phyloP scores from a whole-genome alignment of 2,329 filamentous ascomycete species.

The Epichloe typhina region DNA sequence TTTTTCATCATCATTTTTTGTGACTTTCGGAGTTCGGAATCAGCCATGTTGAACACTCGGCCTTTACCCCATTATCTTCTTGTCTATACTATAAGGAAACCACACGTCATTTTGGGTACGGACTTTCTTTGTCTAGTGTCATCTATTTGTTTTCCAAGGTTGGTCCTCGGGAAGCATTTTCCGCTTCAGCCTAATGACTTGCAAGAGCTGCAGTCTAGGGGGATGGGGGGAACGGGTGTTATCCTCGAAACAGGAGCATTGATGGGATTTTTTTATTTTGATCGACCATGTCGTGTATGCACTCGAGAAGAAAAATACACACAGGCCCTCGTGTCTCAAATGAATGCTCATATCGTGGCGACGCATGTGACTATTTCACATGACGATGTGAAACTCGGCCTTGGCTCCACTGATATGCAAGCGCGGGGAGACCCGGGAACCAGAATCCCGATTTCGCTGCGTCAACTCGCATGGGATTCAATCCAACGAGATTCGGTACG shows the following conservation, averaged over 20 bases:
- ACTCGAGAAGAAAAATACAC: too few relatives aligned
- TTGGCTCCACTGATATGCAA: background rate
- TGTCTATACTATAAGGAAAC: too few relatives aligned
- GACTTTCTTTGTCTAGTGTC: background rate
- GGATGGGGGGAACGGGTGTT: too few relatives aligned
- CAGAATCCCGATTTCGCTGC: background rate
- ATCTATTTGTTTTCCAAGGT: background rate
- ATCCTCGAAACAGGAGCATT: too few relatives aligned
- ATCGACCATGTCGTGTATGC: too few relatives aligned
- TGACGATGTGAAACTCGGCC: background rate
- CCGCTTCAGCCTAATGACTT: background rate
- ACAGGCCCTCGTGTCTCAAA: too few relatives aligned
- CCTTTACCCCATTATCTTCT: too few relatives aligned
- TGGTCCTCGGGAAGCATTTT: too few relatives aligned
- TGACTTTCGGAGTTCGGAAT: background rate
- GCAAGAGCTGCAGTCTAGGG: conserved; percentile 3
- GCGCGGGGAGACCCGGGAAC: background rate
- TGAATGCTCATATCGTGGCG: too few relatives aligned
- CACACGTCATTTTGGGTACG: too few relatives aligned
- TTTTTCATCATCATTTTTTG: background rate
- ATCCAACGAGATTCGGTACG: too few relatives aligned
- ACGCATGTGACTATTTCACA: background rate
- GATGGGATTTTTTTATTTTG: too few relatives aligned
- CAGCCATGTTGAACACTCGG: background rate
- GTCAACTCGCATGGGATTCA: background rate